A percentile compares a stretch with the other conserved stretches of the same genome.
phyloP scores from a whole-genome alignment of 345 rosid species.

The Abelmoschus esculentus region DNA sequence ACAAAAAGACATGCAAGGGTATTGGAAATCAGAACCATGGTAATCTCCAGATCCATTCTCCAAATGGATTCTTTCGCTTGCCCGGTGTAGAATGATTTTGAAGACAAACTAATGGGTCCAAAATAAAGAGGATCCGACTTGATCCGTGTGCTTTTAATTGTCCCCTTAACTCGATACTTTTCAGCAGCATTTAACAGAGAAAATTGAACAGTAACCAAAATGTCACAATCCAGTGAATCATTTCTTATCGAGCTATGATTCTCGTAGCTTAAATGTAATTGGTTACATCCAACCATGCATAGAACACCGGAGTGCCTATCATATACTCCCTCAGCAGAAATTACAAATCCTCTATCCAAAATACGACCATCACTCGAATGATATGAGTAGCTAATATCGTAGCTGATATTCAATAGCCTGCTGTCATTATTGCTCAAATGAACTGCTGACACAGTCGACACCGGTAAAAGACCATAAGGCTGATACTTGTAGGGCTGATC shows the following conservation, averaged over 20 bases:
- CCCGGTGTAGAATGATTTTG: slow-evolving; percentile 42
- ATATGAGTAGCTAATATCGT: slow-evolving; percentile 35
- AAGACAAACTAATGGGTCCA: slow-evolving; percentile 42
- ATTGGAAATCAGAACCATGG: slow-evolving; percentile 64
- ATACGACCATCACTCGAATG: slow-evolving; percentile 16
- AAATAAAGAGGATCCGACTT: slow-evolving; percentile 63
- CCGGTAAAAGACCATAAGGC: neutral
- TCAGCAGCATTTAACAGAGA: slow-evolving; percentile 44
- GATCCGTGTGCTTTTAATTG: slow-evolving; percentile 50
- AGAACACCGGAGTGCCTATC: slow-evolving; percentile 50
- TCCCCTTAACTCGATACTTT: slow-evolving; percentile 49
- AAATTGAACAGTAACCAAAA: slow-evolving; percentile 46
- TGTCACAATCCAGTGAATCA: slow-evolving; percentile 50
- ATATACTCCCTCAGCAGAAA: slow-evolving; percentile 76
- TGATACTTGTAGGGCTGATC: slow-evolving; percentile 28
- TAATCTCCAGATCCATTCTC: slow-evolving; percentile 89
- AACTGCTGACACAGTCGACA: slow-evolving; percentile 1
- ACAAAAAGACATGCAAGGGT: slow-evolving; percentile 62
- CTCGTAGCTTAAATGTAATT: slow-evolving; percentile 14
- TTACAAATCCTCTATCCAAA: slow-evolving; percentile 28
- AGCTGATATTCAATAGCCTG: slow-evolving; percentile 60
- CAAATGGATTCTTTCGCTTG: slow-evolving; percentile 72
- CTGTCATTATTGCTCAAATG: slow-evolving; percentile 18
- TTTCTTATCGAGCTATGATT: slow-evolving; percentile 15
- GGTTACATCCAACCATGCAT: slow-evolving; percentile 81